Evolutionary conservation across 2,329 filamentous ascomycete genomes (phyloP).

Genomic region (Rachicladosporium sp.): DNA sequence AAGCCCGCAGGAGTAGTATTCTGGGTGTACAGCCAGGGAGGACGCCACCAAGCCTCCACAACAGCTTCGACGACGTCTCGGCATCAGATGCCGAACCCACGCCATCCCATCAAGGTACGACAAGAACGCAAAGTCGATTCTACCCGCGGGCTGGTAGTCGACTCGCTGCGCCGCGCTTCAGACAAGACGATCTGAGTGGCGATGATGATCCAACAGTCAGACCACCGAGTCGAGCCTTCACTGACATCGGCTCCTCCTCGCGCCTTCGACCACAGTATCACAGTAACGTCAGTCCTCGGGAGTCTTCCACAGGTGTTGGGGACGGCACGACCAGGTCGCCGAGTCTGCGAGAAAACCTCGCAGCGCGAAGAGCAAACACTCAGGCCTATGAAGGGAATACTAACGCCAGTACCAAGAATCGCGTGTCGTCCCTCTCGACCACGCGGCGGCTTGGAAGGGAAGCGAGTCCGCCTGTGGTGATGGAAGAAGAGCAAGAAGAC

Average conservation of each 20-base stretch:
- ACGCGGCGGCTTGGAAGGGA: constrained; percentile 8
- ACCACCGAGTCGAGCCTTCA: constrained; percentile 37
- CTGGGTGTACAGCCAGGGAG: constrained; percentile 12
- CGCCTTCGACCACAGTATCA: constrained; percentile 1
- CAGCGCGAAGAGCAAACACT: constrained; percentile 9
- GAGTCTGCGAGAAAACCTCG: constrained; percentile 12
- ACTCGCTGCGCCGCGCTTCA: constrained; percentile 23
- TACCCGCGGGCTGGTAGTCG: constrained; percentile 24
- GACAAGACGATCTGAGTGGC: constrained; percentile 19
- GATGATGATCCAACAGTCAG: constrained; percentile 30
- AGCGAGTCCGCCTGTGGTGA: constrained; percentile 8
- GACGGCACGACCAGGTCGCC: constrained; percentile 3
- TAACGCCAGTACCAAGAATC: constrained; percentile 6
- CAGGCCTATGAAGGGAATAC: constrained; percentile 1
- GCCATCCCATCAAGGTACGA: constrained; percentile 12
- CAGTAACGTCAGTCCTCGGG: constrained; percentile 5
- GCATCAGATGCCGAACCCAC: constrained; percentile 16
- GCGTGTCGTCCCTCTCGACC: constrained; percentile 10
- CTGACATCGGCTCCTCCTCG: constrained; percentile 25
- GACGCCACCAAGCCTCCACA: constrained; percentile 19
- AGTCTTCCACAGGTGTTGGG: background rate
- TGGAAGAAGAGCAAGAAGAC: constrained; percentile 7
- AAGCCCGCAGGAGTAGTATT: constrained; percentile 31
- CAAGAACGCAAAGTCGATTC: constrained; percentile 6
- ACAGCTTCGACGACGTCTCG: constrained; percentile 16